Evolutionary conservation across 805 yeast genomes (phyloP).

Genomic region (Metschnikowia amazonensis): DNA sequence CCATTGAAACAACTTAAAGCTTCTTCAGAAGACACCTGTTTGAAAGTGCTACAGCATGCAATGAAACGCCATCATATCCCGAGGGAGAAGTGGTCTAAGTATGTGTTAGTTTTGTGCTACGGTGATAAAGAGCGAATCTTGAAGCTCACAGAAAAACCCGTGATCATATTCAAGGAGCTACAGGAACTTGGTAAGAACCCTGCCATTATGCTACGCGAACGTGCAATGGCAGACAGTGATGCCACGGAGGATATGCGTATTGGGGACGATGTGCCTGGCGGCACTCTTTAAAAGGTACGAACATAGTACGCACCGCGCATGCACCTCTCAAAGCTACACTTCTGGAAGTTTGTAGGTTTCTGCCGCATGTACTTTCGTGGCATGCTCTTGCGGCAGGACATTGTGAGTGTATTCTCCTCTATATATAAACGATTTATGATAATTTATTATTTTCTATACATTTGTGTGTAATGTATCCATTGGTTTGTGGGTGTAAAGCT

Average conservation of each 20-base stretch:
- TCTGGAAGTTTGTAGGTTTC: not conserved
- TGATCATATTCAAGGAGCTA: constrained; percentile 74
- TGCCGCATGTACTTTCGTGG: not conserved
- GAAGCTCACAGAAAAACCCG: constrained; percentile 84
- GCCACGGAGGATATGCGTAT: constrained; percentile 37
- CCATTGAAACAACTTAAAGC: constrained; percentile 83
- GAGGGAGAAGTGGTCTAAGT: constrained; percentile 79
- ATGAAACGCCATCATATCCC: constrained; percentile 79
- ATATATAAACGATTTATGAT: not conserved
- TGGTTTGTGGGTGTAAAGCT: not conserved
- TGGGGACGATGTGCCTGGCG: constrained; percentile 45
- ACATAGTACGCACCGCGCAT: not conserved
- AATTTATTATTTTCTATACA: not conserved
- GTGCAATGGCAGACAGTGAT: constrained; percentile 39
- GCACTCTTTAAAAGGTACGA: constrained; percentile 25
- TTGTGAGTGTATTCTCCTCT: not conserved
- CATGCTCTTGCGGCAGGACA: not conserved
- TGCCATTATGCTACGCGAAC: constrained; percentile 84
- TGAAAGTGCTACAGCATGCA: constrained; percentile 81
- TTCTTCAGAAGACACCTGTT: constrained; percentile 87
- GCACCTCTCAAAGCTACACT: not conserved
- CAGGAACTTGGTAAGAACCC: constrained; percentile 86
- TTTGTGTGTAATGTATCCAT: not conserved
- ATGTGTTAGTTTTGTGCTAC: constrained; percentile 83
- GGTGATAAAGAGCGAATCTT: constrained; percentile 86